These are phyloP conservation scores for Russula emetica DNA, from an alignment of 768 basidiomycete species.

Conservation along the genomic window DNA sequence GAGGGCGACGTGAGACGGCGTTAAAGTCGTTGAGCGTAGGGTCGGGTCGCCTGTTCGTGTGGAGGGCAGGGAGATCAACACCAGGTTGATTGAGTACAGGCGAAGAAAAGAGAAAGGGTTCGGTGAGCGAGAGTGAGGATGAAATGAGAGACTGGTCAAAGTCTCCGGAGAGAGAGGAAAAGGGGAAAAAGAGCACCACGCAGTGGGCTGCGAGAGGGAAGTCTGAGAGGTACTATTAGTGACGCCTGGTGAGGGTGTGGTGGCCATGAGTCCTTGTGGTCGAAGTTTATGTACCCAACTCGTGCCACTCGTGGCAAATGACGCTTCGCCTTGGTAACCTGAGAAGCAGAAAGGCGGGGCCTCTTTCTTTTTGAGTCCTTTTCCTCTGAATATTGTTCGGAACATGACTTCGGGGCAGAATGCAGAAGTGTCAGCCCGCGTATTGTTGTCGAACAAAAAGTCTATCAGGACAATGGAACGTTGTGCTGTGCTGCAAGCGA, in stretches of 20 bases:
- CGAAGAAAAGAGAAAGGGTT: neutral
- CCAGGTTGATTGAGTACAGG: constrained; percentile 21
- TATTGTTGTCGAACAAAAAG: constrained; percentile 19
- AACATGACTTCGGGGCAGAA: neutral
- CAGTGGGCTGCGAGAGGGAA: constrained; percentile 16
- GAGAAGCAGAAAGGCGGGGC: neutral
- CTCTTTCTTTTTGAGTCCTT: neutral
- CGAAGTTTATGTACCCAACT: constrained; percentile 21
- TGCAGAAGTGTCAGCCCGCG: neutral
- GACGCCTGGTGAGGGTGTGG: constrained; percentile 20
- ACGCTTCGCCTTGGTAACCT: constrained; percentile 23
- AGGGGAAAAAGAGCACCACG: constrained; percentile 9
- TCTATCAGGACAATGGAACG: constrained; percentile 18
- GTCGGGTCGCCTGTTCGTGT: constrained; percentile 5
- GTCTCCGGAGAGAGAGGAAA: constrained; percentile 8
- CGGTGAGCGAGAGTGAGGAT: constrained; percentile 3
- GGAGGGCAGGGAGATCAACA: constrained; percentile 18
- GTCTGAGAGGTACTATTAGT: neutral
- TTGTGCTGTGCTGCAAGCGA: constrained; percentile 9
- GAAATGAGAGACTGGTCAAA: constrained; percentile 13
- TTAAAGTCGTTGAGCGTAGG: constrained; percentile 1
- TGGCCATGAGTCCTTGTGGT: constrained; percentile 16
- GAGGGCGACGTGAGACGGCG: constrained; percentile 5
- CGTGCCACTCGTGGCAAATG: constrained; percentile 18
- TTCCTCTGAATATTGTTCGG: constrained; percentile 13